Evolutionary conservation across 345 rosid genomes (phyloP).

Genomic region (Psidium friedrichsthalianum): DNA sequence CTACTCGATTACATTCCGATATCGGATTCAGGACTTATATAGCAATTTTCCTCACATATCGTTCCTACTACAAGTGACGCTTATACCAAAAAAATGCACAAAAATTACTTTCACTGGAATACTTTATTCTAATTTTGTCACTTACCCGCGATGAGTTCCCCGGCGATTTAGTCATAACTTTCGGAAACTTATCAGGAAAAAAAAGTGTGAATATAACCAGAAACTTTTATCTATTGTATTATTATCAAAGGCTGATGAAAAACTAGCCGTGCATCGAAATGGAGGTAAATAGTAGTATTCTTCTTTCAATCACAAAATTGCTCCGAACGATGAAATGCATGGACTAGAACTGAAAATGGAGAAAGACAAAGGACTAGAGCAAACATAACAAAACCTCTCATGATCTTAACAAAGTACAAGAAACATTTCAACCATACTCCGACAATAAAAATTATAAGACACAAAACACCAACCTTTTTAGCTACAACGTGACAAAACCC

Average conservation of each 20-base stretch:
- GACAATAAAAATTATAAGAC: background rate
- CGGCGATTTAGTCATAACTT: background rate
- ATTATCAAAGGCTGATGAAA: background rate
- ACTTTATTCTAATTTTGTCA: background rate
- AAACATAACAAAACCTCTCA: background rate
- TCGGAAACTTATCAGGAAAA: background rate
- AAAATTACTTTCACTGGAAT: background rate
- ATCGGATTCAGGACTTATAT: background rate
- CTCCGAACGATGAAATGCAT: background rate
- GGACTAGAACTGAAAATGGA: background rate
- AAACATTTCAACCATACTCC: background rate
- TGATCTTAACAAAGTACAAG: background rate
- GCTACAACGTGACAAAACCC: background rate
- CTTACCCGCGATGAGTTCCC: background rate
- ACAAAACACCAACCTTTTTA: background rate
- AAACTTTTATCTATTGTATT: background rate
- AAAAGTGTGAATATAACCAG: no score
- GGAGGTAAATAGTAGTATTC: background rate
- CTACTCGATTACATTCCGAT: background rate
- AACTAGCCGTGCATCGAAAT: background rate
- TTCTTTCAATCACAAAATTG: background rate
- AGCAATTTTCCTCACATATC: background rate
- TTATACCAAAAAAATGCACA: background rate
- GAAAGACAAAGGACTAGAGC: background rate
- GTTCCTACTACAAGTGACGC: background rate